Evolutionary conservation across 345 rosid genomes (phyloP), one percentile per base, ranked within the genome.

Genomic region (Melaleuca quinquenervia): DNA sequence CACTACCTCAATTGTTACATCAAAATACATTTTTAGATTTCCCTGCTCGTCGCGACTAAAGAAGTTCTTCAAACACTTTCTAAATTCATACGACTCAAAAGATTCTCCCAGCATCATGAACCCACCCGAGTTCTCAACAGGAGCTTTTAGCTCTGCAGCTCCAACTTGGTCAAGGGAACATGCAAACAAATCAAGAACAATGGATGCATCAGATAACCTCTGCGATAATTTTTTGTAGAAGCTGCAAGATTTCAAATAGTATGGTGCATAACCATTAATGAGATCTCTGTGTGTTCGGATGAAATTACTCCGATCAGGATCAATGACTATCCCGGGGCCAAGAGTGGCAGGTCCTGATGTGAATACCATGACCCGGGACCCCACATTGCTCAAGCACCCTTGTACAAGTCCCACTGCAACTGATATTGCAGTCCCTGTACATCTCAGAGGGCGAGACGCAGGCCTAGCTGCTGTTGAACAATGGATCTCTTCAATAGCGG

Each of bases 121-220:
- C 82, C 99, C 99, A 84, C 98, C 98, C 1, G 98, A 97, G 76
- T 89, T 90, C 90, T 97, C 98, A 85, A 97, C 94, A 16, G 97
- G 93, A 3, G 82, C 80, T 89, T 92, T 97, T n/a, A 97, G 85
- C 88, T 97, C 98, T 2, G 98, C 98, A 54, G 90, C 95, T 85
- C 99, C 99, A 52, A 95, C 94, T 91, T 97, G 98, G 91, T 97
- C 99, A 84, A 96, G 98, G 88, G 98, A 94, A 88, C 96, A 97
- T 84, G 98, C 98, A 82, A 96, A 96, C 88, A 97, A 88, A 92
- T 97, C 98, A 32, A 97, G 96, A 90, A 89, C 93, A 58, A 89
- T 85, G 20, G 98, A 94, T 14, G 92, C 90, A 92, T 94, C 92
- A 20, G 92, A 90, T 58, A 96, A 91, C 87, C 98, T 91, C 87